Conservation (phyloP, 2,329 filamentous ascomycete genomes). For the Nemania abortiva region DNA sequence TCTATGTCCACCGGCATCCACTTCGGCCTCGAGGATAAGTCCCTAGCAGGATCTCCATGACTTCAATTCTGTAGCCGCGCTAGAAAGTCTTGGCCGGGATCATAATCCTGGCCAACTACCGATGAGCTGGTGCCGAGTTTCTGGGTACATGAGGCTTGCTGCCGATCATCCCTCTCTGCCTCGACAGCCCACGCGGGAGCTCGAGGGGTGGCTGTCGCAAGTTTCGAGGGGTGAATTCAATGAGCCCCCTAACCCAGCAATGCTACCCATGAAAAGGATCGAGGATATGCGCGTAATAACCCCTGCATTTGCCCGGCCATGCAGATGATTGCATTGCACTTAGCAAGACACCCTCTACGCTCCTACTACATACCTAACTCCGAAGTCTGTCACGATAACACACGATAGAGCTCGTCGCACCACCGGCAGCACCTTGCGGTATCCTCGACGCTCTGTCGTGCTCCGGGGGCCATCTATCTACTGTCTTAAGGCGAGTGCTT, state of each 20-base stretch:
- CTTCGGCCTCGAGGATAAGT: conserved; percentile 5
- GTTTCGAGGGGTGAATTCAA: conserved; percentile 24
- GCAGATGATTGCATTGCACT: conserved; percentile 32
- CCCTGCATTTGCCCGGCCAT: conserved; percentile 35
- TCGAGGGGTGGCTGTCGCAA: conserved; percentile 28
- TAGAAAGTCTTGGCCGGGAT: conserved; percentile 7
- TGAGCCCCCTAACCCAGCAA: conserved; percentile 32
- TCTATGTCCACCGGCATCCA: background rate
- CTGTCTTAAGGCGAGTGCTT: conserved; percentile 7
- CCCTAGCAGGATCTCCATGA: background rate
- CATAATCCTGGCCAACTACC: conserved; percentile 14
- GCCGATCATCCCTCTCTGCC: conserved; percentile 26
- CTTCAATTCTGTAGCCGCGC: background rate
- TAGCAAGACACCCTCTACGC: conserved; percentile 28
- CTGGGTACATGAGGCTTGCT: conserved; percentile 27
- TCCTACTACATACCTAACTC: conserved; percentile 25
- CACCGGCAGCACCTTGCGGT: conserved; percentile 26
- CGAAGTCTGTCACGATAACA: conserved; percentile 35
- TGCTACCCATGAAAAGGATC: conserved; percentile 20
- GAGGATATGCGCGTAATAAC: conserved; percentile 35
- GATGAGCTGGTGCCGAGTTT: conserved; percentile 30
- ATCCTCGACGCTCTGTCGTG: conserved; percentile 25
- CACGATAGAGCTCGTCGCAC: conserved; percentile 17
- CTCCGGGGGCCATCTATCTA: conserved; percentile 16
- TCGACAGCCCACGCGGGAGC: conserved; percentile 12